phyloP scores from a whole-genome alignment of 805 yeast genomes.

The Yamadazyma akitaensis region DNA sequence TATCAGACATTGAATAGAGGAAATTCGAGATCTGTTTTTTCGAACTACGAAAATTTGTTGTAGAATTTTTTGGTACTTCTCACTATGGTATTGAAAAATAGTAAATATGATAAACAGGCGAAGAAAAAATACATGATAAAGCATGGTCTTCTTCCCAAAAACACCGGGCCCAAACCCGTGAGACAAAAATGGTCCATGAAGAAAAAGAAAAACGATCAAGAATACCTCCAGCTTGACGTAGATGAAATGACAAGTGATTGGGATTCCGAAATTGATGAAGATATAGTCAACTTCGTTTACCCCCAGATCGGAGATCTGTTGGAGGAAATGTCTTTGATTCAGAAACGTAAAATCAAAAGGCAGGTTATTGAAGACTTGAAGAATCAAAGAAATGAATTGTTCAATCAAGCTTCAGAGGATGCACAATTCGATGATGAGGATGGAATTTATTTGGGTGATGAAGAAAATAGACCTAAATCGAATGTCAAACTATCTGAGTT shows the following conservation, averaged over 20 bases:
- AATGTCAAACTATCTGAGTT: constrained; percentile 22
- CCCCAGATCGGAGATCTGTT: constrained; percentile 33
- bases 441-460: constrained; percentile 39
- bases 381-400: constrained; percentile 13
- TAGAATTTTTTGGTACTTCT: not conserved
- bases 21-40: not conserved
- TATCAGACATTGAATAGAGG: constrained; percentile 8
- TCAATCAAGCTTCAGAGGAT: constrained; percentile 14
- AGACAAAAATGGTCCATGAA: constrained; percentile 36
- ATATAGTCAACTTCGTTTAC: constrained; percentile 36
- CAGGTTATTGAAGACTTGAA: constrained; percentile 30
- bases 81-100: constrained; percentile 40
- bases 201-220: constrained; percentile 13
- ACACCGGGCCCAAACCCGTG: constrained; percentile 11
- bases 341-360: constrained; percentile 32
- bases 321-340: constrained; percentile 28
- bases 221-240: constrained; percentile 26
- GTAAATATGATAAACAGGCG: constrained; percentile 45
- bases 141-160: constrained; percentile 30
- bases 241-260: constrained; percentile 29
- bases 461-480: constrained; percentile 3
- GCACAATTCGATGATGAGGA: constrained; percentile 16
- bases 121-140: constrained; percentile 36
- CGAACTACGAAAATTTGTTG: not conserved
- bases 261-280: constrained; percentile 42